These are phyloP conservation scores for Peniophora sp. DNA, from an alignment of 1,284 basidiomycete species.

Conservation along the genomic window DNA sequence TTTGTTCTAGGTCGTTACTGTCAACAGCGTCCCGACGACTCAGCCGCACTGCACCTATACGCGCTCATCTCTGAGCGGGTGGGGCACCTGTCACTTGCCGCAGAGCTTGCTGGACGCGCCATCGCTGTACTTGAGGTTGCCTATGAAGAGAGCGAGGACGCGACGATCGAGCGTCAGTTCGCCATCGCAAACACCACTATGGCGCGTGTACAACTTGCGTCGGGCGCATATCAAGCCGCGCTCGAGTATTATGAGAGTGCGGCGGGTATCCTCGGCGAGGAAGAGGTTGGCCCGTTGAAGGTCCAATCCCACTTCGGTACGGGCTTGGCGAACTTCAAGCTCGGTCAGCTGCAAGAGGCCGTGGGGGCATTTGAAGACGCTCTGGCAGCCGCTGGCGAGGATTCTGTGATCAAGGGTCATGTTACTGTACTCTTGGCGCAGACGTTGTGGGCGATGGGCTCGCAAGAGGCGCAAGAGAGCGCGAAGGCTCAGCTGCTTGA, in stretches of 20 bases:
- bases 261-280: conserved; percentile 53
- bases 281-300: conserved; percentile 35
- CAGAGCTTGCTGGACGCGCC: conserved; percentile 53
- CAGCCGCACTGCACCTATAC: conserved; percentile 78
- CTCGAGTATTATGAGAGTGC: conserved; percentile 69
- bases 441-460: conserved; percentile 75
- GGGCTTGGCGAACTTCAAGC: conserved; percentile 66
- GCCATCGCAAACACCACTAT: conserved; percentile 79
- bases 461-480: conserved; percentile 65
- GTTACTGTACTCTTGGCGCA: conserved; percentile 74
- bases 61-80: conserved; percentile 83
- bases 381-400: conserved; percentile 43
- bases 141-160: conserved; percentile 85
- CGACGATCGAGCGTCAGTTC: conserved; percentile 71
- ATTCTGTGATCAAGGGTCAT: conserved; percentile 50
- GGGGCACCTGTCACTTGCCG: conserved; percentile 61
- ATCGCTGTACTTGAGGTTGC: conserved; percentile 73
- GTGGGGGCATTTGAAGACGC: conserved; percentile 63
- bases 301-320: conserved; percentile 66
- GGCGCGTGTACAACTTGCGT: conserved; percentile 68
- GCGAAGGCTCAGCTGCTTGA: conserved; percentile 81
- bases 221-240: conserved; percentile 52
- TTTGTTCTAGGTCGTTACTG: conserved; percentile 77
- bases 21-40: conserved; percentile 59
- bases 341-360: conserved; percentile 55